phyloP scores from a whole-genome alignment of 2,329 filamentous ascomycete genomes.

The Sphaerulina populicola region DNA sequence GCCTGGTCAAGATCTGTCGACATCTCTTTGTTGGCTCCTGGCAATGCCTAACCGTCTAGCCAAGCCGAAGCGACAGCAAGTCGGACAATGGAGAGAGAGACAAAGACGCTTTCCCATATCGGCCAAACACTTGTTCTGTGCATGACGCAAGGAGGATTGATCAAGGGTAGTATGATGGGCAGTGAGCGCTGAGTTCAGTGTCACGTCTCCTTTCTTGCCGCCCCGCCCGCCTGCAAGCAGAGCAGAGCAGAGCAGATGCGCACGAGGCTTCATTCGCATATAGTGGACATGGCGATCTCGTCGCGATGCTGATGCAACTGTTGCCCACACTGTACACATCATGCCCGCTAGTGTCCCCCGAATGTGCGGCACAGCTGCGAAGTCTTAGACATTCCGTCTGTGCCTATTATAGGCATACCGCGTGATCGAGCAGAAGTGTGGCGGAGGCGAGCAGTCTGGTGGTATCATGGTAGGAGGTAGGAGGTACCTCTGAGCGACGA shows the following conservation, averaged over 20 bases:
- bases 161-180: not conserved
- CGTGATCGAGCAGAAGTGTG: too few species aligned
- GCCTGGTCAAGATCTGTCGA: not conserved
- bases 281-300: too few species aligned
- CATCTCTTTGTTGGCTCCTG: constrained; percentile 5
- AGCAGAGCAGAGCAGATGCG: not conserved
- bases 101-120: not conserved
- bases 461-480: too few species aligned
- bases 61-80: constrained; percentile 1
- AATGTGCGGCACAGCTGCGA: not conserved
- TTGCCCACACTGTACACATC: not conserved
- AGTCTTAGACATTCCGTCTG: not conserved
- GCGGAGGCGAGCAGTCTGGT: too few species aligned
- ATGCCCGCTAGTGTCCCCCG: not conserved
- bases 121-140: constrained; percentile 3
- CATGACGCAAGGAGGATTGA: constrained; percentile 1
- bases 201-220: constrained; percentile 1
- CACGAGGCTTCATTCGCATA: not conserved
- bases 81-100: constrained; percentile 9
- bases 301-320: not conserved
- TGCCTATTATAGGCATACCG: not conserved
- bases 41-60: constrained; percentile 2
- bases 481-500: too few species aligned
- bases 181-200: not conserved
- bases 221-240: not conserved